A percentile compares a stretch with the other conserved stretches of the same genome.
Conservation (phyloP, 2,329 filamentous ascomycete species). For the Tolypocladium nubicola region DNA sequence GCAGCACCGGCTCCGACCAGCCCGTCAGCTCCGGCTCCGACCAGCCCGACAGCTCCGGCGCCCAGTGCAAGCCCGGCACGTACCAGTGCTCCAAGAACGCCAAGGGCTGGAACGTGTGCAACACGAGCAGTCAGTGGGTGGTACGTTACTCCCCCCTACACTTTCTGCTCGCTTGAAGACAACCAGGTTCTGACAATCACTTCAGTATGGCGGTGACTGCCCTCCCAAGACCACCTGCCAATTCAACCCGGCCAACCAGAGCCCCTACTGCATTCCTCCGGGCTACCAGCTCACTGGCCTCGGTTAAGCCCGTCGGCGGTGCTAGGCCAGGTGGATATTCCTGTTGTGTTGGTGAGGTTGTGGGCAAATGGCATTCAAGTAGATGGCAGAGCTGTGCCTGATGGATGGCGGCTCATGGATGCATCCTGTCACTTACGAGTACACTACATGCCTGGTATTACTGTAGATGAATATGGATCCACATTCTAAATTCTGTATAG, state of each 20-base stretch:
- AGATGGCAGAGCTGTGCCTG: too few species aligned
- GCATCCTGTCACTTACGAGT: not conserved
- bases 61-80: not conserved
- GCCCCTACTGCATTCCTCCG: not conserved
- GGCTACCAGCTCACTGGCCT: not conserved
- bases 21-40: too few species aligned
- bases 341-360: rapidly evolving
- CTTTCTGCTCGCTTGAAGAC: not conserved
- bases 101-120: not conserved
- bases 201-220: not conserved
- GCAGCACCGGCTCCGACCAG: too few species aligned
- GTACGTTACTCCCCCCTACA: not conserved
- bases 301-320: not conserved
- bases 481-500: too few species aligned
- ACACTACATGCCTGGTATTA: not conserved
- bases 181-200: not conserved
- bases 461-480: not conserved
- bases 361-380: not conserved
- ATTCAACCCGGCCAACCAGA: not conserved
- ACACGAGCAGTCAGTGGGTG: not conserved
- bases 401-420: not conserved
- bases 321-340: not conserved
- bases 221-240: not conserved
- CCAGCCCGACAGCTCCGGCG: not conserved
- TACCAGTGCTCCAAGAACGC: not conserved